Percentiles rank a stretch among this genome's conserved stretches.
phyloP scores from a whole-genome alignment of 2,329 filamentous ascomycete species.

The Phoma sp. region DNA sequence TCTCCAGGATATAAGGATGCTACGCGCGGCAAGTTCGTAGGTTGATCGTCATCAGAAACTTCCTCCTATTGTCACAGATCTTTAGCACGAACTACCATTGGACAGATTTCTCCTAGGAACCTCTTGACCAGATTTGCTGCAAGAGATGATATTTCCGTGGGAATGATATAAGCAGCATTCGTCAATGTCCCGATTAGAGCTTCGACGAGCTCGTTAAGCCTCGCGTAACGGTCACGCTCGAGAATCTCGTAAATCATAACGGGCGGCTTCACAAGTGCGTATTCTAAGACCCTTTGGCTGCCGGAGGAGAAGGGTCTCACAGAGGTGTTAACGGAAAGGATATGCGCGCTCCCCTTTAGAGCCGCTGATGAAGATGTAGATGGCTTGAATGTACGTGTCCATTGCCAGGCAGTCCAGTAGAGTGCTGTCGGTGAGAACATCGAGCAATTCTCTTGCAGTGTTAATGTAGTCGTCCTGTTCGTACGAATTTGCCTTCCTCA shows the following conservation, averaged over 20 bases:
- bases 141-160: background rate
- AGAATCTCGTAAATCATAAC: slow-evolving; percentile 23
- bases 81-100: slow-evolving; percentile 8
- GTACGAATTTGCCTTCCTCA: background rate
- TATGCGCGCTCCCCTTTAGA: slow-evolving; percentile 36
- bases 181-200: slow-evolving; percentile 10
- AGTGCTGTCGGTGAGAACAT: slow-evolving; percentile 42
- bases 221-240: slow-evolving; percentile 20
- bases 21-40: background rate
- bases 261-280: slow-evolving; percentile 13
- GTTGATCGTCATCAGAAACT: background rate
- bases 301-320: slow-evolving; percentile 6
- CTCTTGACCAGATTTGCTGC: slow-evolving; percentile 6
- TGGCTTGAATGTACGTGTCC: slow-evolving; percentile 39
- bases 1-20: slow-evolving; percentile 33
- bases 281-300: background rate
- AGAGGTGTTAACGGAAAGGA: slow-evolving; percentile 39
- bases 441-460: slow-evolving; percentile 20
- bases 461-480: slow-evolving; percentile 8
- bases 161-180: slow-evolving; percentile 10
- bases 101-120: background rate
- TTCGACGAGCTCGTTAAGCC: slow-evolving; percentile 26
- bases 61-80: slow-evolving; percentile 2
- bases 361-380: slow-evolving; percentile 46
- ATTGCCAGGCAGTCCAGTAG: slow-evolving; percentile 44